Evolutionary conservation across 176 grass and related monocot species (phyloP), one percentile per base, ranked within the genome.

Genomic region (Bonia amplexicaulis): DNA sequence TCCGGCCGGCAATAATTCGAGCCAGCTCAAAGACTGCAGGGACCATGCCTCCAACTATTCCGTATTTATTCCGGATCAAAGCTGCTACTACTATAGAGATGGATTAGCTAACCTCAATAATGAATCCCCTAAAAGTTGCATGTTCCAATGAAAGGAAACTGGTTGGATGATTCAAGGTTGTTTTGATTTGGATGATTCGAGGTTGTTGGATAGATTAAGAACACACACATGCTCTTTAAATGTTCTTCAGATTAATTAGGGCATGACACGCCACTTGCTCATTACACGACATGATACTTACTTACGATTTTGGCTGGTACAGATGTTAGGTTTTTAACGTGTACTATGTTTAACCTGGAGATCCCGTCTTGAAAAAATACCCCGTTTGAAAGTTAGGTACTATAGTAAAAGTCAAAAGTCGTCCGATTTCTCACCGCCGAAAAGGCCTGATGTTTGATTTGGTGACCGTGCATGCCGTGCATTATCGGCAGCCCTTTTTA

Each of bases 1-100:
- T 37, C 81, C 42, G 54, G 69, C 25, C 27, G 55, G 55, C 82
- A 76, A 85, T 85, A 55, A 85, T 58, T 76, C 27, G 45, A 64
- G 71, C 57, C 82, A 68, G 83, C 82, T 76, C 44, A 14, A 53
- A 54, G 69, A 58, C 25, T 47, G 44, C 4, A 76, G 71, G 29
- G 29, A 41, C 81, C 70, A 84, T 84, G 71, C 31, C 44, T 74
- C 71, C 71, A 76, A 52, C 27, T 64, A 41, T 73, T 54, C 59
- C 48, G 9, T 40, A 66, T 84, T 84, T 17, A 49, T 41, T 40
- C 17, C 47, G 55, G 66, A 59, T 71, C 17, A 16, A 8, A 45
- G 40, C 29, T 55, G 1, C n/a, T 29, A 3, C 69, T 64, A 29
- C 69, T 64, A 31, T 9, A 40, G 31, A 85, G 48, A 47, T 57